Evolutionary conservation across 352 stramenopile genomes (phyloP).

Genomic region (Discostella stelligera): DNA sequence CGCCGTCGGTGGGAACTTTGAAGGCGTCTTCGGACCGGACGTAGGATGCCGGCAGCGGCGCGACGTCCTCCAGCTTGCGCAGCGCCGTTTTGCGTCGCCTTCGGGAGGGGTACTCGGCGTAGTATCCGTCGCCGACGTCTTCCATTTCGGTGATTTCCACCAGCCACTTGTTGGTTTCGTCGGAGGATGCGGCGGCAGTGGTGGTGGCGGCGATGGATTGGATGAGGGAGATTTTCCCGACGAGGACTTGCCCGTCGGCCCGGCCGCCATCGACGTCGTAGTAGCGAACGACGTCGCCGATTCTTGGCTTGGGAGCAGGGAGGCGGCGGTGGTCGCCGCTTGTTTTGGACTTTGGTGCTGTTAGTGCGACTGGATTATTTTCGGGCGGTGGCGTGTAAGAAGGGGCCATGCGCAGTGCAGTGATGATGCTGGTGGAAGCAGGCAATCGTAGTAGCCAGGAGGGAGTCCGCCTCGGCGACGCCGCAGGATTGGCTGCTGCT

Average conservation of each 20-base stretch:
- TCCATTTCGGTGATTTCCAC: conserved; percentile 71
- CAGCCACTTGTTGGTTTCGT: conserved; percentile 40
- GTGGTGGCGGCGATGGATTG: conserved; percentile 23
- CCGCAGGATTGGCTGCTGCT: no score
- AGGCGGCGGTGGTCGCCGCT: no score
- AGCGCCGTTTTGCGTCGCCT: conserved; percentile 51
- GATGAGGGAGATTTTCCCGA: conserved; percentile 71
- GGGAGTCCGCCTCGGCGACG: no score
- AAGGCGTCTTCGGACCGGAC: conserved; percentile 68
- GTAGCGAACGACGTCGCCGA: conserved; percentile 75
- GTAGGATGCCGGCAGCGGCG: conserved; percentile 59
- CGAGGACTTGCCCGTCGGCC: conserved; percentile 55
- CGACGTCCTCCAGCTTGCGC: conserved; percentile 55
- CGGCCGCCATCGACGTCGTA: conserved; percentile 75
- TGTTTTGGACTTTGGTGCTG: no score
- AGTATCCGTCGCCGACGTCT: conserved; percentile 75
- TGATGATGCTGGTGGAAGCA: no score
- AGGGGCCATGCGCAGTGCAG: no score
- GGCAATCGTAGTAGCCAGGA: no score
- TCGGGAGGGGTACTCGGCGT: conserved; percentile 66
- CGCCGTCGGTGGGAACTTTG: conserved; percentile 52
- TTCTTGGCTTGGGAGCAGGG: conserved; percentile 53
- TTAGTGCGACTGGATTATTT: no score
- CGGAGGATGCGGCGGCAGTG: conserved; percentile 2
- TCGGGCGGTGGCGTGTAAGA: no score